phyloP scores from a whole-genome alignment of 352 stramenopile genomes.

The Halophytophthora batemanensis region DNA sequence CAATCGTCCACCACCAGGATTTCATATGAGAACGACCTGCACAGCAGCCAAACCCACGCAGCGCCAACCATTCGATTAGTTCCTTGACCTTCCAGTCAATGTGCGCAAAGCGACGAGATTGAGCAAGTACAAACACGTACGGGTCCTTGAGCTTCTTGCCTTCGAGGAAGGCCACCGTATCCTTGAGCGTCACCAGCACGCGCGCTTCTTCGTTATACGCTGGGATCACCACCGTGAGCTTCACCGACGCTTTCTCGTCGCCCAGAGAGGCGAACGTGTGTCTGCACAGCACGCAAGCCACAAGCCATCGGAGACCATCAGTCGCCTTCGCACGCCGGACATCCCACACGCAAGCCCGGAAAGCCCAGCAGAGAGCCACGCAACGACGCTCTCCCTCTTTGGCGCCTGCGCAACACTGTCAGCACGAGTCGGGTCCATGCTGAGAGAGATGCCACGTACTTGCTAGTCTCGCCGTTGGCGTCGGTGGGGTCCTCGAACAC shows the following conservation, averaged over 20 bases:
- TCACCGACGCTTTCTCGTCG: conserved; percentile 45
- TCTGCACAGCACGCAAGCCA: conserved; percentile 19
- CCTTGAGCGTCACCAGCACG: conserved; percentile 89
- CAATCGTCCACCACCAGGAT: conserved; percentile 94
- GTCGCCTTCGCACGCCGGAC: too few species aligned
- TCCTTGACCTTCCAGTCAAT: too few species aligned
- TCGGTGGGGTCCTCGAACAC: conserved; percentile 56
- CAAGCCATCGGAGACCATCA: too few species aligned
- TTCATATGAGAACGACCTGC: conserved; percentile 61
- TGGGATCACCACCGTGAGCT: conserved; percentile 91
- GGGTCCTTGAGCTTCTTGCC: conserved; percentile 42
- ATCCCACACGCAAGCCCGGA: too few species aligned
- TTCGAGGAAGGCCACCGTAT: conserved; percentile 88
- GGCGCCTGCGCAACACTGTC: too few species aligned
- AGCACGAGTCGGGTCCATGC: too few species aligned
- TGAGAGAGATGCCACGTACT: conserved; percentile 29
- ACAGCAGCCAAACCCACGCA: too few species aligned
- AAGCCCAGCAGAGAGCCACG: too few species aligned
- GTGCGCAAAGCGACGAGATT: background rate
- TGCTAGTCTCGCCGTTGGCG: conserved; percentile 19
- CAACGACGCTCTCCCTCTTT: background rate
- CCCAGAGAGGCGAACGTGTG: conserved; percentile 56
- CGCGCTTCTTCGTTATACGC: conserved; percentile 95
- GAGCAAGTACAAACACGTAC: conserved; percentile 21
- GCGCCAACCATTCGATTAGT: too few species aligned